Percentiles rank a stretch among this genome's conserved stretches.
phyloP scores from a whole-genome alignment of 306 rosid species.

The Prunus mongolica region DNA sequence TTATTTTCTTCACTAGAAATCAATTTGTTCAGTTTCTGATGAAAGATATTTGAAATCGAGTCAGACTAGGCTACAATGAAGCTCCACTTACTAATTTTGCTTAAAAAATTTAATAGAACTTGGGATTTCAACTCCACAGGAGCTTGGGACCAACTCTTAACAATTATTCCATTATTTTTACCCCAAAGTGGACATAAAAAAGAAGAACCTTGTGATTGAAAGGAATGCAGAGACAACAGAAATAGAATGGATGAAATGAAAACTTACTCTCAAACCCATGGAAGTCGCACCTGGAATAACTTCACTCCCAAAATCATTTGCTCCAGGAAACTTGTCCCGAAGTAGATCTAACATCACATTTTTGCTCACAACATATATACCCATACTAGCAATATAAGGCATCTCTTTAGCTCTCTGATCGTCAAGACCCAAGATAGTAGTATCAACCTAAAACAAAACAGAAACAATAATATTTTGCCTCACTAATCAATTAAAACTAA shows the following conservation, averaged over 20 bases:
- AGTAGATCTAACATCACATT: conserved; percentile 81
- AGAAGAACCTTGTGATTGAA: not conserved
- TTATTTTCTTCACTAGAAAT: conserved; percentile 2
- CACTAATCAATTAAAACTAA: not conserved
- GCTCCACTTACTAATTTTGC: not conserved
- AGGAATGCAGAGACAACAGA: not conserved
- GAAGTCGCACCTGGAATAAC: conserved; percentile 98
- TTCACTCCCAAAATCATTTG: conserved; percentile 99
- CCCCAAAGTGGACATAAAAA: not conserved
- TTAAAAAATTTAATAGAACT: not conserved
- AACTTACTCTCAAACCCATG: conserved; percentile 81
- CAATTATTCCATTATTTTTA: not conserved
- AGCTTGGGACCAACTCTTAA: not conserved
- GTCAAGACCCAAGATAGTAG: conserved; percentile 95
- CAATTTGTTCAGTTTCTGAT: not conserved
- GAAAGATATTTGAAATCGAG: not conserved
- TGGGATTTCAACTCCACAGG: not conserved
- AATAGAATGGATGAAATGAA: not conserved
- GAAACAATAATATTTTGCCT: not conserved
- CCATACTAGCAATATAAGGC: conserved; percentile 99
- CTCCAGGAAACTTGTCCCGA: conserved; percentile 76
- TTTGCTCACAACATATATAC: conserved; percentile 96
- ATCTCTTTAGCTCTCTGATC: conserved; percentile 87
- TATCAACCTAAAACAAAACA: conserved; percentile 69
- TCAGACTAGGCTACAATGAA: not conserved